Evolutionary conservation across 805 yeast species (phyloP).

Genomic region (Wickerhamomyces chaumierensis): DNA sequence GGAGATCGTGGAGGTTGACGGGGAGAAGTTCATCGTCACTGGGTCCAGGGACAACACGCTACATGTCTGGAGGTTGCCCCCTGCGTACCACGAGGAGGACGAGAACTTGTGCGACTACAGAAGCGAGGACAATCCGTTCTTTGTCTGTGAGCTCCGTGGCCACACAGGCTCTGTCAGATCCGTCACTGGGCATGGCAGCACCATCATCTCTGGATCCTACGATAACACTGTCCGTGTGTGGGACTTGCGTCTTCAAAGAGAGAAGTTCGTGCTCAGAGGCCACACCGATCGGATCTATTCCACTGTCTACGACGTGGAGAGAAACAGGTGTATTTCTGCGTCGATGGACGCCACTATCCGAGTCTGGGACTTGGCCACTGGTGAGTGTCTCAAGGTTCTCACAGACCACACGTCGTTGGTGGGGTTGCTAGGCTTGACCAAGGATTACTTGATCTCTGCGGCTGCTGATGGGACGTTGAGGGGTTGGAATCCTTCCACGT

Average conservation of each 20-base stretch:
- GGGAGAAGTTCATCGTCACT: constrained; percentile 65
- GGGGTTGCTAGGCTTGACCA: constrained; percentile 71
- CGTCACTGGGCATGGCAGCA: constrained; percentile 75
- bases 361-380: constrained; percentile 81
- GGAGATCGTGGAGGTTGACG: constrained; percentile 64
- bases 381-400: constrained; percentile 54
- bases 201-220: constrained; percentile 81
- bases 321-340: constrained; percentile 80
- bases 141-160: constrained; percentile 59
- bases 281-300: constrained; percentile 84
- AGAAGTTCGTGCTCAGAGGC: constrained; percentile 66
- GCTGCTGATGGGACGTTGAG: constrained; percentile 92
- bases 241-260: constrained; percentile 69
- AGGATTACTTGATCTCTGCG: constrained; percentile 75
- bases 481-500: constrained; percentile 84
- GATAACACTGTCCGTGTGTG: constrained; percentile 87
- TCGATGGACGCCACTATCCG: constrained; percentile 82
- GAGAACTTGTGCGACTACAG: constrained; percentile 23
- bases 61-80: constrained; percentile 76
- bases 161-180: constrained; percentile 79
- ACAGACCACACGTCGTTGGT: constrained; percentile 88
- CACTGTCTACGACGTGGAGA: constrained; percentile 67
- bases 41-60: constrained; percentile 82
- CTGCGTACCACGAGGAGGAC: constrained; percentile 8
- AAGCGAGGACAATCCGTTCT: constrained; percentile 39